Base-by-base conservation (phyloP, 2,329 filamentous ascomycete genomes). In the Fusarium sp. region DNA sequence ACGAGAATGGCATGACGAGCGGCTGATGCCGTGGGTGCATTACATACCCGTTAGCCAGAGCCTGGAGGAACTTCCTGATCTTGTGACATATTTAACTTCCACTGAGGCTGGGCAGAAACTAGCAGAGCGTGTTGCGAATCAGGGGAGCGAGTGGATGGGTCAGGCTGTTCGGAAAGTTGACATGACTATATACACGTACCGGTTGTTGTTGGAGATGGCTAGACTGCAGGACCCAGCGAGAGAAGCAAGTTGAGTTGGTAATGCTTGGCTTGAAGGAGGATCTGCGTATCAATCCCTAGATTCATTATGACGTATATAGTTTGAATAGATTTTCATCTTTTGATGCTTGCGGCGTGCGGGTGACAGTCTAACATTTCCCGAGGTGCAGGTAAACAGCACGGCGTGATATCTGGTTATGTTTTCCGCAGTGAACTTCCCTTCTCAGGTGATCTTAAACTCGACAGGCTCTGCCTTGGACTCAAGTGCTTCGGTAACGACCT, bases 131-230 rank as follows among this genome's bases (percentile, higher is more conserved):
- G 84, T 91, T 61, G 88, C 87, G 1, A 79, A 84, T 48, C 73
- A 77, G 9, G 87, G 89, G 0, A 78, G 80, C 10, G 79, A 82
- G 10, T 91, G 88, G 89, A 83, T 83, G 46, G 72, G 68, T 0
- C 82, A 79, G 68, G 84, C 83, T 13, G 70, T 91, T 33, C 74
- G 88, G 41, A 85, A 86, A 44, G 82, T 85, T 37, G 88, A 92
- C 72, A 82, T 88, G 70, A 81, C 84, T 27, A 80, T 87, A 3
- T 90, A 89, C 79, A 80, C 87, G 27, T 90, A 90, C 69, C 79
- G 89, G 49, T 72, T 91, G 59, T 64, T 91, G 68, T 71, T 91
- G 23, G 89, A 91, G 79, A 82, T 83, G 49, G 79, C 78, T 19
- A 77, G 82, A 48, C 44, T 83, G 9, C 77, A 79, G 59, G 80